Evolutionary conservation across 805 yeast species (phyloP), one percentile per base, ranked within the genome.

Genomic region (Pichia scutulata): DNA sequence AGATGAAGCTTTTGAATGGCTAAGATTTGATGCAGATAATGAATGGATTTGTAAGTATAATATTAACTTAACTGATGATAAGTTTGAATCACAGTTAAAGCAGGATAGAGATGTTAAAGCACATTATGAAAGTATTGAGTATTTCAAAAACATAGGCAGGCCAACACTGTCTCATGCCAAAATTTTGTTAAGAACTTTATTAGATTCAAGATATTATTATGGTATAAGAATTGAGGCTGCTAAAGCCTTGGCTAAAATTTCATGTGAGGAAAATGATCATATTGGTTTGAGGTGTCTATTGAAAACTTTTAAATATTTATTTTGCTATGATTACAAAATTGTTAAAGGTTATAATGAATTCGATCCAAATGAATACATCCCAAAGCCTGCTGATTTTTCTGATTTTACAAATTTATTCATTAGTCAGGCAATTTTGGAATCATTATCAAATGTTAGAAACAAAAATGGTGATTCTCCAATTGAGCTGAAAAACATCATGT

Each of bases 91-190:
- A 0, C 99, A 93, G 61, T 69, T 93, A 28, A 93, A 87, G 58
- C 95, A 89, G 62, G 99, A 93, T 67, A 71, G 97, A 54, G 99
- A 93, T 62, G 95, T 93, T 19, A 96, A 89, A 53, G 99, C 99
- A 0, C 99, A 93, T 61, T 68, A 81, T 41, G 96, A 89, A 48
- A 89, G 97, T 10, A 77, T 90, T 16, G 70, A 74, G 46, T 87
- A 77, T 64, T 92, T 88, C 65, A 82, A 85, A 8, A 78, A 74
- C 21, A 67, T 74, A 12, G 74, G 74, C 47, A 76, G 78, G 49
- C 86, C 89, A 0, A 74, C 77, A 2, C 56, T 73, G 0, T 71
- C 86, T 6, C 86, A 89, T 61, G 87, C 95, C 8, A 81, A 96
- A 0, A 77, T 86, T 21, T 69, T 93, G 41, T 70, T 87, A 2